Conservation (phyloP, 1,139 yeast species). For the Saccharomyces hybrid region DNA sequence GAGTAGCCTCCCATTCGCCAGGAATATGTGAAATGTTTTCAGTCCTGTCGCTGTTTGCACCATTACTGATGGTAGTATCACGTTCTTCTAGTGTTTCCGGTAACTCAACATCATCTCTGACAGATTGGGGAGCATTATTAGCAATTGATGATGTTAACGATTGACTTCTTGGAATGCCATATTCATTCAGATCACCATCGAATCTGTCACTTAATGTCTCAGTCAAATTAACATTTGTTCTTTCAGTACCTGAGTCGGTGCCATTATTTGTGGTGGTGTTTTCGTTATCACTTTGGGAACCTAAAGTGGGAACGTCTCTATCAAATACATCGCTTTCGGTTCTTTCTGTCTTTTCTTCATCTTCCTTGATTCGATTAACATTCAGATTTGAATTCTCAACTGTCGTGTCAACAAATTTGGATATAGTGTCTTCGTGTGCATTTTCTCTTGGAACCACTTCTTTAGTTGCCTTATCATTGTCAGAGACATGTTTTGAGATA, state of each 20-base stretch:
- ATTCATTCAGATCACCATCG: slow-evolving; percentile 32
- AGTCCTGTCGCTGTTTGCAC: slow-evolving; percentile 11
- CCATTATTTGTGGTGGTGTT: slow-evolving; percentile 21
- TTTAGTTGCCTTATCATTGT: background rate
- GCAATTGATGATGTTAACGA: slow-evolving; percentile 86
- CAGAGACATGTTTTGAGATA: slow-evolving; percentile 22
- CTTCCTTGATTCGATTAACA: slow-evolving; percentile 16
- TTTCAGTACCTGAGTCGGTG: slow-evolving; percentile 28
- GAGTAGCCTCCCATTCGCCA: slow-evolving; percentile 16
- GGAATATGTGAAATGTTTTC: slow-evolving; percentile 12
- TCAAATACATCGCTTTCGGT: slow-evolving; percentile 30
- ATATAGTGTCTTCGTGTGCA: slow-evolving; percentile 17
- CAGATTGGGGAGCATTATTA: slow-evolving; percentile 85
- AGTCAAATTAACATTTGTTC: slow-evolving; percentile 16
- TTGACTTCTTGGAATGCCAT: slow-evolving; percentile 49
- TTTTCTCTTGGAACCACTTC: background rate
- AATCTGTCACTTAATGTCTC: slow-evolving; percentile 25
- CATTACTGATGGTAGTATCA: slow-evolving; percentile 5
- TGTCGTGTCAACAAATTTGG: slow-evolving; percentile 22
- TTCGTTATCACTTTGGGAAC: slow-evolving; percentile 33
- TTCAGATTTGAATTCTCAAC: slow-evolving; percentile 19
- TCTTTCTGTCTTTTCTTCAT: slow-evolving; percentile 18
- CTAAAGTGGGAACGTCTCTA: slow-evolving; percentile 32
- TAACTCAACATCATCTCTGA: slow-evolving; percentile 32
- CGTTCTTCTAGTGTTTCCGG: slow-evolving; percentile 16